Base-by-base conservation (phyloP, 129 eudicot species). In the Flaveria brownii region DNA sequence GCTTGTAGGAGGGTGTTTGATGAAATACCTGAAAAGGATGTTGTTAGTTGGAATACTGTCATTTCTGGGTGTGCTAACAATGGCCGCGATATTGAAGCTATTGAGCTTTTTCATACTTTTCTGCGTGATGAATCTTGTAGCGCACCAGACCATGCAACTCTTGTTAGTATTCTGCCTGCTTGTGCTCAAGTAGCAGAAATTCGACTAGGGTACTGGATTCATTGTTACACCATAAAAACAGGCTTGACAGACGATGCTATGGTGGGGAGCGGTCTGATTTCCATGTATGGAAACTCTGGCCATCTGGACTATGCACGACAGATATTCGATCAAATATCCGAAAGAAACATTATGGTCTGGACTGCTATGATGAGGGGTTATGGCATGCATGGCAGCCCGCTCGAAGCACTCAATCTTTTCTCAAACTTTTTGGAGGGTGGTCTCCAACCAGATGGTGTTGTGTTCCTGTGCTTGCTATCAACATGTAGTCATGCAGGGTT, bases 111-210 rank as follows among this genome's bases (percentile, higher is more conserved):
- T 23, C 86, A 64, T 77, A 33, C 46, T 18, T 66, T 82, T 63
- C 41, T 82, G 26, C 56, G 49, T 14, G 75, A 50, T 16, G 64
- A 77, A 5, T 72, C 36, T 11, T 18, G 30, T 46, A n/a, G 28
- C 71, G 4, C 12, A 28, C 89, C 86, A 0, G 85, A 86, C 47
- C 77, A 67, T 39, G 86, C 89, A 39, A 86, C 85, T 30, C 72
- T 86, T 22, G 89, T 86, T 36, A 51, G 82, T 41, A 72, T 86
- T 33, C 81, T 86, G 20, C 89, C 89, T 15, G 87, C 89, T 86
- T 82, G 87, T 83, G 85, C 85, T 60, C 87, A 86, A 82, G 75
- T 63, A 52, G 79, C 87, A 2, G 85, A 82, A 14, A 71, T 86
- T 75, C 86, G 50, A 55, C 50, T 82, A 18, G 89, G 89, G 72